Conservation (phyloP, 805 yeast species). For the Grigorovia yakushimaensis region DNA sequence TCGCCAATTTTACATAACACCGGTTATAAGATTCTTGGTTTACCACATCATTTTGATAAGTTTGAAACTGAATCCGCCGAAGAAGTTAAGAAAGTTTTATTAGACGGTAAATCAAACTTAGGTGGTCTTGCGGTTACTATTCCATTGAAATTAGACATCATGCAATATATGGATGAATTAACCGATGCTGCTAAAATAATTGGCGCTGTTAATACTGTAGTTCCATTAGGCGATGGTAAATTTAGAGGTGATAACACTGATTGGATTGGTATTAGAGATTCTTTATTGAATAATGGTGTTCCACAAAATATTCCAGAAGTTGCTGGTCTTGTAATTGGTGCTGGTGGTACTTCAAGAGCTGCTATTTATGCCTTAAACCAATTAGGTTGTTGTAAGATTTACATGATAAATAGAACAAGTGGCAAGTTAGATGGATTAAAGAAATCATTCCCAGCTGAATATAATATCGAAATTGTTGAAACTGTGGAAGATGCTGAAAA, state of each 20-base stretch:
- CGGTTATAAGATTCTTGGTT: conserved; percentile 60
- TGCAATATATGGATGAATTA: conserved; percentile 52
- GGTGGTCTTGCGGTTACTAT: conserved; percentile 97
- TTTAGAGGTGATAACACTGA: conserved; percentile 88
- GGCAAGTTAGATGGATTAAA: conserved; percentile 53
- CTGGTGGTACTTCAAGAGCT: conserved; percentile 96
- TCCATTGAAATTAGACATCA: conserved; percentile 79
- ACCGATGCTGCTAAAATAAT: conserved; percentile 70
- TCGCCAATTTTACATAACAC: conserved; percentile 84
- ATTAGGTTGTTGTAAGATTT: conserved; percentile 70
- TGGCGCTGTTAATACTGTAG: conserved; percentile 91
- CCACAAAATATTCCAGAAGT: conserved; percentile 33
- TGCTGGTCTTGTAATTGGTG: conserved; percentile 80
- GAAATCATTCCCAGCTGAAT: conserved; percentile 48
- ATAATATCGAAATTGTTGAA: conserved; percentile 49
- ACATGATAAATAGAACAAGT: conserved; percentile 70
- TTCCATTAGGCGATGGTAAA: conserved; percentile 39
- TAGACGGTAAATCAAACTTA: conserved; percentile 38
- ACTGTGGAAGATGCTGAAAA: conserved; percentile 36
- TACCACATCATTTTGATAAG: conserved; percentile 62
- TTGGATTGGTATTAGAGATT: conserved; percentile 77
- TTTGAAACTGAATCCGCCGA: conserved; percentile 59
- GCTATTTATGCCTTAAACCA: conserved; percentile 77
- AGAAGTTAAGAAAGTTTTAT: conserved; percentile 44
- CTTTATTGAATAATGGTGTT: conserved; percentile 57